A percentile compares a stretch with the other conserved stretches of the same genome.
Conservation (phyloP, 2,329 filamentous ascomycete species). For the Coniochaeta prunicola region DNA sequence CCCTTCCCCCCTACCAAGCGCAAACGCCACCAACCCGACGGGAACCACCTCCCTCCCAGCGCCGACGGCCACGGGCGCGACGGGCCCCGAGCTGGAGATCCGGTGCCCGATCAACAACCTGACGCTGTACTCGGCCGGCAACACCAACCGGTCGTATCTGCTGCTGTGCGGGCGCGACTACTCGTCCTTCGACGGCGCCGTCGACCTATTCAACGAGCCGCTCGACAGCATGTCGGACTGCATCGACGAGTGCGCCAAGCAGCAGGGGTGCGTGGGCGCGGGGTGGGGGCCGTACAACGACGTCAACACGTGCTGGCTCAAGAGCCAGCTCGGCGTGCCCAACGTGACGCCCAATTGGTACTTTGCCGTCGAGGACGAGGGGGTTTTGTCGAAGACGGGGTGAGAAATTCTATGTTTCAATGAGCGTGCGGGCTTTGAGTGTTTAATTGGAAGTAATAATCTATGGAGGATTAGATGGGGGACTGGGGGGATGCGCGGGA, state of each 20-base stretch:
- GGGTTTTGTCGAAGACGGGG: neutral
- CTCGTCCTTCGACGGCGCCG: conserved; percentile 18
- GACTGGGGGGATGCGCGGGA: too few relatives aligned
- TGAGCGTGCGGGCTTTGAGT: too few relatives aligned
- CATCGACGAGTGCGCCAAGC: conserved; percentile 20
- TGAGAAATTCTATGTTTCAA: neutral
- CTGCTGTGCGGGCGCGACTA: conserved; percentile 28
- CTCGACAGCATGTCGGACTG: conserved; percentile 22
- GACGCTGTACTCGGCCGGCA: conserved; percentile 19
- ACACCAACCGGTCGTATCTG: conserved; percentile 16
- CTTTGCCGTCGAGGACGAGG: conserved; percentile 20
- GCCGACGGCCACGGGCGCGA: conserved; percentile 8
- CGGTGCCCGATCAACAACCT: conserved; percentile 25
- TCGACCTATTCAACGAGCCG: conserved; percentile 18
- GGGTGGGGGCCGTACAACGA: conserved; percentile 25
- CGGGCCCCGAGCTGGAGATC: conserved; percentile 5
- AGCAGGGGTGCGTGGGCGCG: conserved; percentile 22
- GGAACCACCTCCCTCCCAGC: conserved; percentile 5
- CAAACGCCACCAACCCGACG: conserved; percentile 5
- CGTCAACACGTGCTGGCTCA: conserved; percentile 24
- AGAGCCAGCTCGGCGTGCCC: conserved; percentile 20
- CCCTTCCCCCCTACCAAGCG: neutral
- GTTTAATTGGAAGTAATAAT: neutral
- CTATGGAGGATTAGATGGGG: too few relatives aligned
- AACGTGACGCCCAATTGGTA: conserved; percentile 21